phyloP scores from a whole-genome alignment of 225 moss, liverwort and hornwort species.

The Polytrichum commune region DNA sequence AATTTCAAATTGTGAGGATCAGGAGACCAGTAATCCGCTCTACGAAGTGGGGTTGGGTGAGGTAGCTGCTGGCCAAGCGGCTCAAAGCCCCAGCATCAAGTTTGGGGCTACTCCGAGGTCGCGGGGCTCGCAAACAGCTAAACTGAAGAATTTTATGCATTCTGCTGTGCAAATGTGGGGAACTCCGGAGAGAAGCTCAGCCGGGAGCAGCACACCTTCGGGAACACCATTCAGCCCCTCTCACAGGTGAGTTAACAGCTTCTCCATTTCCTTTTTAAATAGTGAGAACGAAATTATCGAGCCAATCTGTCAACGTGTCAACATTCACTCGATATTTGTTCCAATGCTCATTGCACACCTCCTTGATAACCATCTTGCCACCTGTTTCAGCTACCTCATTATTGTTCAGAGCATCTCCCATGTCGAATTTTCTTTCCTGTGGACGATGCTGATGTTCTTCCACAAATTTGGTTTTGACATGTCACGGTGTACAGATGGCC shows the following conservation, averaged over 20 bases:
- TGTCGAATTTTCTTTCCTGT: too few species aligned
- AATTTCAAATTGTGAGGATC: slow-evolving; percentile 11
- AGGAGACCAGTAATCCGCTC: slow-evolving; percentile 1
- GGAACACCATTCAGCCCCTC: slow-evolving; percentile 19
- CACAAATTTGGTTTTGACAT: too few species aligned
- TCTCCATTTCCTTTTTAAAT: too few species aligned
- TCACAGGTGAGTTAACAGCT: slow-evolving; percentile 24
- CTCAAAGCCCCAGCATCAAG: background rate
- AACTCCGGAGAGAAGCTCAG: slow-evolving; percentile 25
- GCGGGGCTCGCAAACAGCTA: slow-evolving; percentile 18
- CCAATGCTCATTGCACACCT: too few species aligned
- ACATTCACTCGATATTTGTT: too few species aligned
- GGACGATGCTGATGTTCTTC: too few species aligned
- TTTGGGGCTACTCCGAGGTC: slow-evolving; percentile 10
- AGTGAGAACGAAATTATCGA: too few species aligned
- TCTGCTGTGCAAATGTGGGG: slow-evolving; percentile 31
- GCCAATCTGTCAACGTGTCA: too few species aligned
- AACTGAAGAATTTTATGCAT: slow-evolving; percentile 28
- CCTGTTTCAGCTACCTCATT: too few species aligned
- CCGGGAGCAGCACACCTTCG: slow-evolving; percentile 12
- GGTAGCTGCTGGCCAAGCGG: background rate
- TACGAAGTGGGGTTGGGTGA: slow-evolving; percentile 8
- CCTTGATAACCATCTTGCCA: too few species aligned
- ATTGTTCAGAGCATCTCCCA: too few species aligned
- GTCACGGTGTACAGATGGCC: too few species aligned